Percentiles rank a stretch among this genome's conserved stretches.
Evolutionary conservation across 176 grass and related monocot species (phyloP).

Genomic region (Rhipidocladum racemiflorum): DNA sequence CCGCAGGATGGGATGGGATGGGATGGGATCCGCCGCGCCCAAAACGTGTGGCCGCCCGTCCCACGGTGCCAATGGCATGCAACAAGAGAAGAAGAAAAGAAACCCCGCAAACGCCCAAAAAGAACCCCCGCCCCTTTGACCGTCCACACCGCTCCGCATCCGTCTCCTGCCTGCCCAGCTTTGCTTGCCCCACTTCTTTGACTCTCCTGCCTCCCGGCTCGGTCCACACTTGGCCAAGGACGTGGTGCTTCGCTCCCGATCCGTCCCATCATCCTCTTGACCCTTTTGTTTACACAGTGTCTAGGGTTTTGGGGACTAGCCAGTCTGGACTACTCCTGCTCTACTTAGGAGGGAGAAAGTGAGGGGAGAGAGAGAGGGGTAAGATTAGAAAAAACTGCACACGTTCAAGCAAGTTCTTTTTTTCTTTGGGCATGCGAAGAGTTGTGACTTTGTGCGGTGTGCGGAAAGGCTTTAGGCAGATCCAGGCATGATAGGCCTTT

Average conservation of each 20-base stretch:
- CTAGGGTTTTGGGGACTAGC: neutral
- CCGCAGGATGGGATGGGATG: neutral
- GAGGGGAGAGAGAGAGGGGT: neutral
- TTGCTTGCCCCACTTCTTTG: slow-evolving; percentile 9
- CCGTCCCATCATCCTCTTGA: neutral
- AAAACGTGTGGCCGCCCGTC: neutral
- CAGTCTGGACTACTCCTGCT: neutral
- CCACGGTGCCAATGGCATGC: slow-evolving; percentile 7
- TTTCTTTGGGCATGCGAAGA: neutral
- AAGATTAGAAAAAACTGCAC: neutral
- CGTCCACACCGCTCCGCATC: neutral
- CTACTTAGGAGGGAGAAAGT: neutral
- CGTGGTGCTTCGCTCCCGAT: neutral
- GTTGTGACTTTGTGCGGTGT: neutral
- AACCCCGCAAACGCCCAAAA: neutral
- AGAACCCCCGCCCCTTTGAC: slow-evolving; percentile 17
- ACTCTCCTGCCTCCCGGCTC: slow-evolving; percentile 29
- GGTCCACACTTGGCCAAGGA: too few relatives aligned
- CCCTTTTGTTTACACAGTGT: neutral
- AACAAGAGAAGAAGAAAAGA: neutral
- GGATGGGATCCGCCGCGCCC: neutral
- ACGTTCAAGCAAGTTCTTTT: neutral
- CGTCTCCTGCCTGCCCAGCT: slow-evolving; percentile 4
- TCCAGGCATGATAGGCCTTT: slow-evolving; percentile 7
- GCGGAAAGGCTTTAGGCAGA: neutral